phyloP scores from a whole-genome alignment of 176 grass and related monocot species.

The Chrysopogon serrulatus region DNA sequence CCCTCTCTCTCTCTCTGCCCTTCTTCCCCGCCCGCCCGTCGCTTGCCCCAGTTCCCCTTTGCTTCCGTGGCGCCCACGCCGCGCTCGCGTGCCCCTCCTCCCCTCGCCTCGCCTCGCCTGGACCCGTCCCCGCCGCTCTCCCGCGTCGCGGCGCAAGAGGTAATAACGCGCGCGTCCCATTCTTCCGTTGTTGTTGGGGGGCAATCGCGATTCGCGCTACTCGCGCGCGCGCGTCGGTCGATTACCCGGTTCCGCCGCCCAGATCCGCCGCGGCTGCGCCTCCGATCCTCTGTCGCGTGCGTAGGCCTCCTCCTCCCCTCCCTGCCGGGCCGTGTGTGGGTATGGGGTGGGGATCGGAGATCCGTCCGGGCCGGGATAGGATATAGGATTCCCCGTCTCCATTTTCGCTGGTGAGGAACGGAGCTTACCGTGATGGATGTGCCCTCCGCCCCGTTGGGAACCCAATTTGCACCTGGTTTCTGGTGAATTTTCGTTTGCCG shows the following conservation, averaged over 20 bases:
- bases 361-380: not conserved
- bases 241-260: not conserved
- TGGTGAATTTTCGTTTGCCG: not conserved
- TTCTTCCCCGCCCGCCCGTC: not conserved
- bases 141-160: not conserved
- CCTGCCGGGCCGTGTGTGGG: not conserved
- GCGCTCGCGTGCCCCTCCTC: not conserved
- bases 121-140: not conserved
- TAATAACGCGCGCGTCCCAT: not conserved
- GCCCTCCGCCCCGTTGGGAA: not conserved
- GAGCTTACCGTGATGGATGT: not conserved
- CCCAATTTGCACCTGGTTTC: not conserved
- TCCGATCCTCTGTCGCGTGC: not conserved
- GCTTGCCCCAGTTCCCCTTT: not conserved
- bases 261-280: not conserved
- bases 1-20: not conserved
- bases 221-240: not conserved
- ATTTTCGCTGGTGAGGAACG: not conserved
- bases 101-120: not conserved
- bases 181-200: not conserved
- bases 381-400: not conserved
- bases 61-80: not conserved
- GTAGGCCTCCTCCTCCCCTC: not conserved
- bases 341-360: not conserved
- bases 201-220: not conserved